Conservation (phyloP, 2,329 filamentous ascomycete genomes). For the Beauveria pseudobassiana region DNA sequence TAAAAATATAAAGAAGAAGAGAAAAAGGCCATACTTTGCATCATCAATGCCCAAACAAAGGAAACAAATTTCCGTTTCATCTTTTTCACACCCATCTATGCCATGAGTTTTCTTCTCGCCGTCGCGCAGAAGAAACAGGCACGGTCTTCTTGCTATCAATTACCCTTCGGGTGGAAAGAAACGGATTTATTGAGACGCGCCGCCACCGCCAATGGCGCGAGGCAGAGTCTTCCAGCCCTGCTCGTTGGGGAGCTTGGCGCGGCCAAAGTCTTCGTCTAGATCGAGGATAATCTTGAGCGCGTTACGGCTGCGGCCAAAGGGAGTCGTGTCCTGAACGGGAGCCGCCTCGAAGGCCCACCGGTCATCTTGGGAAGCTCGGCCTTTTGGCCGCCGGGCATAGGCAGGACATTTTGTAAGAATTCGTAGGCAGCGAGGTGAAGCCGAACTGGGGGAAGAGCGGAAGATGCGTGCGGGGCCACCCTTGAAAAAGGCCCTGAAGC, state of each 20-base stretch:
- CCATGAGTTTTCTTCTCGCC: background rate
- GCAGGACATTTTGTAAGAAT: constrained; percentile 72
- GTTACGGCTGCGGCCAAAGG: constrained; percentile 64
- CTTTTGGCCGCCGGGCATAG: constrained; percentile 61
- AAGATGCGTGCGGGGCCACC: constrained; percentile 92
- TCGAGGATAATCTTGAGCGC: constrained; percentile 94
- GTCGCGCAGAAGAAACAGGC: background rate
- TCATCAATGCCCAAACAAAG: constrained; percentile 8
- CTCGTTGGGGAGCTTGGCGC: constrained; percentile 52
- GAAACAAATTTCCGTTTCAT: background rate
- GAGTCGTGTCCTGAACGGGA: constrained; percentile 33
- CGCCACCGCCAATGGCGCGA: constrained; percentile 37
- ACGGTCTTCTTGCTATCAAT: background rate
- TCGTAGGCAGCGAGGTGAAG: constrained; percentile 97
- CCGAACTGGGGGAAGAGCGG: constrained; percentile 93
- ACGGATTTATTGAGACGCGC: constrained; percentile 12
- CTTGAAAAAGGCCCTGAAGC: constrained; percentile 97
- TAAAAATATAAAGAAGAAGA: constrained; percentile 10
- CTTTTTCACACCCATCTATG: background rate
- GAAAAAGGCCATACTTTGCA: constrained; percentile 6
- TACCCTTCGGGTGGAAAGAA: background rate
- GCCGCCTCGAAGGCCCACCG: constrained; percentile 53
- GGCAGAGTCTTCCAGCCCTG: constrained; percentile 48
- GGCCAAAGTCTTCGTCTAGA: constrained; percentile 87
- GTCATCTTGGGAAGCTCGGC: constrained; percentile 44